A percentile compares a stretch with the other conserved stretches of the same genome.
Evolutionary conservation across 306 rosid genomes (phyloP).

Genomic region (Medicago lupulina): DNA sequence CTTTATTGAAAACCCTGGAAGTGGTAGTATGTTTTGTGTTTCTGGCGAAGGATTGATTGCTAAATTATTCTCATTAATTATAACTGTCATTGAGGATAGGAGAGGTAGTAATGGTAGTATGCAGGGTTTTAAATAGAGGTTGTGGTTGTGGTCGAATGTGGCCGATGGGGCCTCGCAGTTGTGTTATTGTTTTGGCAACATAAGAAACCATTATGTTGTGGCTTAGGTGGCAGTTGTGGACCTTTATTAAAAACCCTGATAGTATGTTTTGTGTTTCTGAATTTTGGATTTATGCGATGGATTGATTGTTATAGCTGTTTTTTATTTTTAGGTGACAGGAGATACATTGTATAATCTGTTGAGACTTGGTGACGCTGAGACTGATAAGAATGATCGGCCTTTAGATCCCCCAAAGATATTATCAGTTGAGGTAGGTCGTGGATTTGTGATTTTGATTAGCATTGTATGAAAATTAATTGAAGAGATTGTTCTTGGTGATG

Average conservation of each 20-base stretch:
- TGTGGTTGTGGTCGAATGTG: not conserved
- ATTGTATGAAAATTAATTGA: constrained; percentile 8
- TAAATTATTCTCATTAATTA: not conserved
- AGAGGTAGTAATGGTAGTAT: not conserved
- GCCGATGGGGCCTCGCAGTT: not conserved
- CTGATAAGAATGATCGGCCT: constrained; percentile 84
- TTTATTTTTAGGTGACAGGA: constrained; percentile 83
- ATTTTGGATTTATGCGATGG: not conserved
- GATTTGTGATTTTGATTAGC: constrained; percentile 30
- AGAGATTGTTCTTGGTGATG: constrained; percentile 17
- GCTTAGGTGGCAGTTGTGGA: not conserved
- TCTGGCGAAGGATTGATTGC: constrained; percentile 21
- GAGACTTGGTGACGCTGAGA: constrained; percentile 83
- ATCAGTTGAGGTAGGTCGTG: constrained; percentile 81
- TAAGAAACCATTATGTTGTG: not conserved
- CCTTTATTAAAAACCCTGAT: not conserved
- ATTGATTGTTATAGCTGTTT: constrained; percentile 38
- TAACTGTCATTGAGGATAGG: not conserved
- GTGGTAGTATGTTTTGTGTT: not conserved
- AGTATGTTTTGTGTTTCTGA: not conserved
- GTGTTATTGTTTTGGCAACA: not conserved
- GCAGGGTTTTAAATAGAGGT: not conserved
- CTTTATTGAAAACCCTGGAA: not conserved
- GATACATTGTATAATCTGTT: constrained; percentile 87
- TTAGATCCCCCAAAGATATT: constrained; percentile 79